Conservation (phyloP, 108 stramenopile species). For the Aureococcus anophagefferens region DNA sequence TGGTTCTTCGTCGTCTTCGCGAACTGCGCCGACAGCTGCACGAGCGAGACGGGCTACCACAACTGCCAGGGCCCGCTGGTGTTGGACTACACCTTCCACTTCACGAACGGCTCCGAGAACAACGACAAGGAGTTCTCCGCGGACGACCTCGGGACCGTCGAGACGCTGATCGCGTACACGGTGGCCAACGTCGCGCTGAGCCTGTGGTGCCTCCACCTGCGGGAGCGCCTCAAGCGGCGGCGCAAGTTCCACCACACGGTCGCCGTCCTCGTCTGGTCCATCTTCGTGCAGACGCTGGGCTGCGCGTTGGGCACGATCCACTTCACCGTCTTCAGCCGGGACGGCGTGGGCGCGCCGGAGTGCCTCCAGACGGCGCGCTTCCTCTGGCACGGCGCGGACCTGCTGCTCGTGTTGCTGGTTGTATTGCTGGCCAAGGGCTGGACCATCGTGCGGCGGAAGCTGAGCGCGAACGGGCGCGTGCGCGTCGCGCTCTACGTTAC, state of each 20-base stretch:
- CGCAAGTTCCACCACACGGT: conserved; percentile 24
- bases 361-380: not conserved
- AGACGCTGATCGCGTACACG: not conserved
- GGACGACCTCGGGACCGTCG: conserved; percentile 9
- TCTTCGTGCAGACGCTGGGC: not conserved
- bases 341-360: not conserved
- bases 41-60: not conserved
- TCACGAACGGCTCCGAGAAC: conserved; percentile 8
- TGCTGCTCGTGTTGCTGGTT: conserved; percentile 8
- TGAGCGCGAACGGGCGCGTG: conserved; percentile 15
- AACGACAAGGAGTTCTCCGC: conserved; percentile 15
- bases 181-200: not conserved
- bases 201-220: not conserved
- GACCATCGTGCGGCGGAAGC: conserved; percentile 30
- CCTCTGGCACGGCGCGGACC: not conserved
- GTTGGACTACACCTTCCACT: not conserved
- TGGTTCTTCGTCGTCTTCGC: conserved; percentile 8
- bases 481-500: conserved; percentile 11
- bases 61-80: not conserved
- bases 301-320: not conserved
- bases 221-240: conserved; percentile 2
- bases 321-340: not conserved
- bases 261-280: not conserved
- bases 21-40: conserved; percentile 1
- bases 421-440: conserved; percentile 25